Percentiles rank a stretch among this genome's conserved stretches.
Evolutionary conservation across 225 moss, liverwort and hornwort species (phyloP).

Genomic region (Asterella californica): DNA sequence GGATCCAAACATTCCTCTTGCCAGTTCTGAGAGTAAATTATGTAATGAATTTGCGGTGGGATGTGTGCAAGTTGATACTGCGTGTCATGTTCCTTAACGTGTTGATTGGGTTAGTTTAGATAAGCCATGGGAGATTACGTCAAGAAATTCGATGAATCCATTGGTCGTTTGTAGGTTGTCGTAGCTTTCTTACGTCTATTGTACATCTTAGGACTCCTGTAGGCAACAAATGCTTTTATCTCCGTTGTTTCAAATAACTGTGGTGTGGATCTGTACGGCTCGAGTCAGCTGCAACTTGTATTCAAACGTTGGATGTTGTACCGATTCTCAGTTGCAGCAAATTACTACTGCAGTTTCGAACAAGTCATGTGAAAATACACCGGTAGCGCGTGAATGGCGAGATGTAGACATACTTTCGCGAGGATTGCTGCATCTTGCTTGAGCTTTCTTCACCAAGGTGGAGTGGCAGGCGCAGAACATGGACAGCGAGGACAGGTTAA

Average conservation of each 20-base stretch:
- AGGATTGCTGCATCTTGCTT: neutral
- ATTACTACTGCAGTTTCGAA: slow-evolving; percentile 17
- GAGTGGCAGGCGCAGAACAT: neutral
- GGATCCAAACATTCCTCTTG: too few species aligned
- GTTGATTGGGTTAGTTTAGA: too few species aligned
- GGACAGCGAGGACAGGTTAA: too few species aligned
- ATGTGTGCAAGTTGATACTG: too few species aligned
- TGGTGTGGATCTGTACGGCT: neutral
- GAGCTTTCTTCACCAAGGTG: neutral
- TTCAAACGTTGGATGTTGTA: slow-evolving; percentile 32
- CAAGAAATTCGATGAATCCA: too few species aligned
- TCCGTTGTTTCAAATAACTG: neutral
- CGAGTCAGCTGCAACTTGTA: neutral
- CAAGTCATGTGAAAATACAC: neutral
- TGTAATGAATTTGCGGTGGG: too few species aligned
- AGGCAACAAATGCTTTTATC: neutral
- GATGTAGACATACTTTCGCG: neutral
- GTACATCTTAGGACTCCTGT: too few species aligned
- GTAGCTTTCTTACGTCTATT: too few species aligned
- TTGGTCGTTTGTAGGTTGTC: too few species aligned
- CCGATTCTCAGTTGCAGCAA: slow-evolving; percentile 26
- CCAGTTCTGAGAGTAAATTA: too few species aligned
- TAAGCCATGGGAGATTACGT: too few species aligned
- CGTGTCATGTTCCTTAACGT: too few species aligned
- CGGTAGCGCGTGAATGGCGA: slow-evolving; percentile 1